Base-by-base conservation (phyloP, 768 basidiomycete species). In the Tylopilus balloui region DNA sequence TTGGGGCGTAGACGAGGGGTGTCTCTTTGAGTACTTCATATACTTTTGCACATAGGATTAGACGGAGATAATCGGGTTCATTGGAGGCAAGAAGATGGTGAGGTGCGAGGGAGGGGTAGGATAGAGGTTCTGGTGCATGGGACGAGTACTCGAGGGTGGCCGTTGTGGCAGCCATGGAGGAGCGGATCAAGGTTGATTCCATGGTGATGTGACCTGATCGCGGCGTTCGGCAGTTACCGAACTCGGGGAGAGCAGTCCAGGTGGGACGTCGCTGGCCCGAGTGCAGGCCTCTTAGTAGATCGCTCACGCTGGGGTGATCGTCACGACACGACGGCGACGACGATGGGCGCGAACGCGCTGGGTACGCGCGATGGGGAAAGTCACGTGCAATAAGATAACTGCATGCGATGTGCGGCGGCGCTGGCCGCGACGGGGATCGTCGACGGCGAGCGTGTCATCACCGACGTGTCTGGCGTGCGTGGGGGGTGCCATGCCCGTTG, bases 1-100 rank as follows among this genome's bases (percentile, higher is more conserved):
- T 91, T 15, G 83, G 80, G 24, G 95, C 94, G 44, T 78, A 78
- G 17, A 93, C 86, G 34, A 98, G 79, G 2, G 95, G 95, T 0
- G 95, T 96, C 68, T 92, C 88, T 56, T 85, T 82, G 59, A 94
- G 65, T 58, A 93, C 79, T 50, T 92, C 89, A 67, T 95, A 95
- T 48, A 94, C 91, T 66, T 88, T 91, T 6, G 89, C 78, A n/a
- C 82, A 88, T 44, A 94, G 76, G 58, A 92, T 92, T 39, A 95
- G 81, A 17, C 86, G 78, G 37, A 94, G 80, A 67, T 95, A 95
- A 65, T 95, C 92, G 3, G 92, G 91, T 6, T 81, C 81, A 20
- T 81, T 78, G 40, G 76, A 74, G 0, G 83, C 69, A 4, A 88
- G 75, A 11, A 90, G 70, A 57, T 78, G 69, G 58, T 92, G 86